Percentiles rank a stretch among this genome's conserved stretches.
Evolutionary conservation across 2,329 filamentous ascomycete species (phyloP).

Genomic region (Trichoderma sp.): DNA sequence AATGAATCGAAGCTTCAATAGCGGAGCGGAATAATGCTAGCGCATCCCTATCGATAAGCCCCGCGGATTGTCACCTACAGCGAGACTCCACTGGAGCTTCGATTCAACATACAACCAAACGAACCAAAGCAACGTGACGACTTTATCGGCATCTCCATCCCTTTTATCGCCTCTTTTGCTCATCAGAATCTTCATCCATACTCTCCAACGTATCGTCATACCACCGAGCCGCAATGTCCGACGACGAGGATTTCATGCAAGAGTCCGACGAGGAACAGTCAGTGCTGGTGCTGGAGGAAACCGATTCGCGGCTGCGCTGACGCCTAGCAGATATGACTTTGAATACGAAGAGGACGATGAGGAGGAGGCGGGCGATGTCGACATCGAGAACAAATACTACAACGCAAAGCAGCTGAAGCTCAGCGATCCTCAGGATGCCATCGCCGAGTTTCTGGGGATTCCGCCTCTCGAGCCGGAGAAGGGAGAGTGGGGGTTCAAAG

Average conservation of each 20-base stretch:
- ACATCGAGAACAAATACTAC: slow-evolving; percentile 99
- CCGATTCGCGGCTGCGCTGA: slow-evolving; percentile 19
- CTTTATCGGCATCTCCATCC: not conserved
- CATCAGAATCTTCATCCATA: not conserved
- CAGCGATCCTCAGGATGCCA: slow-evolving; percentile 81
- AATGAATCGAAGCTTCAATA: not conserved
- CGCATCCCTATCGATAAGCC: slow-evolving; percentile 23
- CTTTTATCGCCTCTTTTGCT: not conserved
- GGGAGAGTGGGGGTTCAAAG: slow-evolving; percentile 98
- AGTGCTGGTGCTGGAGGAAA: slow-evolving; percentile 17
- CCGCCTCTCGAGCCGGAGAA: slow-evolving; percentile 84
- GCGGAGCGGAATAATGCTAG: not conserved
- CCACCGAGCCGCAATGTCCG: slow-evolving; percentile 43
- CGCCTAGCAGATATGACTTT: slow-evolving; percentile 73
- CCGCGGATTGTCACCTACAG: slow-evolving; percentile 9
- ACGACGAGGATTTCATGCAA: slow-evolving; percentile 52
- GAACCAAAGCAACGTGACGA: not conserved
- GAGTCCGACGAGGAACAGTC: slow-evolving; percentile 48
- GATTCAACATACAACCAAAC: not conserved
- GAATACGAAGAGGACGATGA: slow-evolving; percentile 95
- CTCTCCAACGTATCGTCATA: no score
- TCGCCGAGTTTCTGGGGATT: slow-evolving; percentile 88
- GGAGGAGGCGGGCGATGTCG: slow-evolving; percentile 82
- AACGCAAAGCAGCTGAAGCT: slow-evolving; percentile 96
- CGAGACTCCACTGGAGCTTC: slow-evolving; percentile 12